Percentiles rank a stretch among this genome's conserved stretches.
Conservation (phyloP, 2,329 filamentous ascomycete genomes). For the Ophiocordyceps camponoti-saundersi region DNA sequence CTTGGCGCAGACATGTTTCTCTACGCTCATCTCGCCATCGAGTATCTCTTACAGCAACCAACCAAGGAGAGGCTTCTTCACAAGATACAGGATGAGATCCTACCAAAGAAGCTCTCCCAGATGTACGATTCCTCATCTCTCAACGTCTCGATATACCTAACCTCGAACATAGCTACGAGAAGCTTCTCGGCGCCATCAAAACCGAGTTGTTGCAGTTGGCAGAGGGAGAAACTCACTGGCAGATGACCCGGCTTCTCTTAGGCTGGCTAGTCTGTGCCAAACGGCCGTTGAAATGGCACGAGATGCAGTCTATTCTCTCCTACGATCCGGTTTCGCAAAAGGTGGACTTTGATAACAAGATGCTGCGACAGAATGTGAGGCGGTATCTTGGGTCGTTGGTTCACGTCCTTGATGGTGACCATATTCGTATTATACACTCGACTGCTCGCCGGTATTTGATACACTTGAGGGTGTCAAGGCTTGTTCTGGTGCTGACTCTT, state of each 20-base stretch:
- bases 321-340: neutral
- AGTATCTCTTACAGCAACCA: neutral
- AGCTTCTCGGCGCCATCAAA: neutral
- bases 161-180: neutral
- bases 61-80: neutral
- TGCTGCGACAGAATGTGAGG: neutral
- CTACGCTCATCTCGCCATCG: neutral
- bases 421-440: neutral
- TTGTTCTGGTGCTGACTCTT: neutral
- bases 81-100: neutral
- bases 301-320: neutral
- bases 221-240: neutral
- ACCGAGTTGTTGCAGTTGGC: neutral
- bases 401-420: neutral
- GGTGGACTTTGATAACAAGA: neutral
- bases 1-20: neutral
- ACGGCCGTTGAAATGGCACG: neutral
- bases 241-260: neutral
- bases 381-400: neutral
- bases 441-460: neutral
- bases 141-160: neutral
- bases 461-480: neutral
- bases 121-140: neutral
- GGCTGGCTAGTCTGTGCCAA: neutral
- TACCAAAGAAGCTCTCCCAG: neutral